Evolutionary conservation across 768 basidiomycete species (phyloP).

Genomic region (Candolleomyces eurysporus): DNA sequence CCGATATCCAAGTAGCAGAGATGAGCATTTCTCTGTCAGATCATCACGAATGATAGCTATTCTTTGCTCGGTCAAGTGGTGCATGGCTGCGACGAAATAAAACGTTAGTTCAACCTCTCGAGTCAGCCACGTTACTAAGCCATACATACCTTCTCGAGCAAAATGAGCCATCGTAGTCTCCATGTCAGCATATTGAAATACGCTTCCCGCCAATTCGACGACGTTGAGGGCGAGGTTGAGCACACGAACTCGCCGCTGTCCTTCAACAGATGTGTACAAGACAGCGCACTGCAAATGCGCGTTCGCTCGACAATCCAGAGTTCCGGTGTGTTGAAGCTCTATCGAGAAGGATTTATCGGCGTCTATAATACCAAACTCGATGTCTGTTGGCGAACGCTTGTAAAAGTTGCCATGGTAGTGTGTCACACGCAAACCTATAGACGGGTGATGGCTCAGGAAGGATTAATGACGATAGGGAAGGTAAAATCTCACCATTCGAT

Average conservation of each 20-base stretch:
- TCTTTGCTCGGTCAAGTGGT: slow-evolving; percentile 54
- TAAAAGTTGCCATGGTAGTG: slow-evolving; percentile 75
- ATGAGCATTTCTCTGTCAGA: slow-evolving; percentile 79
- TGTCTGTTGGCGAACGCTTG: slow-evolving; percentile 63
- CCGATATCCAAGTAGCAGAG: slow-evolving; percentile 82
- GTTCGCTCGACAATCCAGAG: slow-evolving; percentile 66
- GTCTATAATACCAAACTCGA: slow-evolving; percentile 78
- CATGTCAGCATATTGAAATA: slow-evolving; percentile 90
- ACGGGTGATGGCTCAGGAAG: not conserved
- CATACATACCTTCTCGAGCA: slow-evolving; percentile 70
- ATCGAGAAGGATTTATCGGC: slow-evolving; percentile 80
- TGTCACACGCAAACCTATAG: slow-evolving; percentile 58
- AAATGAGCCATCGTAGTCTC: slow-evolving; percentile 76
- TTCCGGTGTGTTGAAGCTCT: slow-evolving; percentile 67
- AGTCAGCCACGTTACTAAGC: too few relatives aligned
- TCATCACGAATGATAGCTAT: slow-evolving; percentile 80
- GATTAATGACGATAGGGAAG: not conserved
- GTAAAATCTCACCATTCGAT: slow-evolving; percentile 65
- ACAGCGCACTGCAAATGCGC: slow-evolving; percentile 85
- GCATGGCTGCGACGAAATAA: slow-evolving; percentile 53
- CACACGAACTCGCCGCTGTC: slow-evolving; percentile 80
- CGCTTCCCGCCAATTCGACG: slow-evolving; percentile 80
- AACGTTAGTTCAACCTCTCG: not conserved
- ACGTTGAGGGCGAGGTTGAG: slow-evolving; percentile 85
- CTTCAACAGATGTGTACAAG: slow-evolving; percentile 76